A percentile compares a stretch with the other conserved stretches of the same genome.
phyloP scores from a whole-genome alignment of 208 protist species.

The Acanthamoeba lenticulata region DNA sequence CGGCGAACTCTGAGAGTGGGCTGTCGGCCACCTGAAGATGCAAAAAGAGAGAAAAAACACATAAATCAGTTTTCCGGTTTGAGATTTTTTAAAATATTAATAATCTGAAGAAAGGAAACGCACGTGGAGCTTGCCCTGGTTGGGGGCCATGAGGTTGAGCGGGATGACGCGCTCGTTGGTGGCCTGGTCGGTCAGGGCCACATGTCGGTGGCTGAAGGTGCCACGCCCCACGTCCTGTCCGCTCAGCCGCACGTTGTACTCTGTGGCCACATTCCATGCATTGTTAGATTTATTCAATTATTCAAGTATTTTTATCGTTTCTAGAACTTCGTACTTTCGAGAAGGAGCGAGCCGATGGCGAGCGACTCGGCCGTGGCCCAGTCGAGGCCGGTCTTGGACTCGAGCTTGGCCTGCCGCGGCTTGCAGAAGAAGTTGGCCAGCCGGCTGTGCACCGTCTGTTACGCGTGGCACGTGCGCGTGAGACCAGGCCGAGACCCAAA shows the following conservation, averaged over 20 bases:
- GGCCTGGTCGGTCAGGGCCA: slow-evolving; percentile 72
- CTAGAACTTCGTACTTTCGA: neutral
- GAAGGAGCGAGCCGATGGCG: slow-evolving; percentile 82
- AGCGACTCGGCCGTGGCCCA: slow-evolving; percentile 85
- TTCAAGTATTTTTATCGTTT: neutral
- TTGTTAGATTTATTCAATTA: neutral
- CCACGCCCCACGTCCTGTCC: slow-evolving; percentile 82
- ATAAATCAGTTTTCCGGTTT: neutral
- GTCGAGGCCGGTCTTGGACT: slow-evolving; percentile 73
- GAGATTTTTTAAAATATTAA: too few species aligned
- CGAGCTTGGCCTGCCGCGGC: slow-evolving; percentile 71
- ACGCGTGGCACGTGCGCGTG: neutral
- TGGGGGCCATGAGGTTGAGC: slow-evolving; percentile 68
- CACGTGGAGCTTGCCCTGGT: slow-evolving; percentile 65
- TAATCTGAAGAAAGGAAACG: neutral
- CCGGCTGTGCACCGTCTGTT: slow-evolving; percentile 54
- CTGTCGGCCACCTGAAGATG: slow-evolving; percentile 56
- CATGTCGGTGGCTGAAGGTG: slow-evolving; percentile 81
- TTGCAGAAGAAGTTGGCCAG: slow-evolving; percentile 74
- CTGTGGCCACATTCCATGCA: neutral
- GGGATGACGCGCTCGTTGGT: slow-evolving; percentile 64
- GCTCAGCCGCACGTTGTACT: slow-evolving; percentile 78
- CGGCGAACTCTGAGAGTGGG: slow-evolving; percentile 77
- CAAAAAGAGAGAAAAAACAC: neutral
- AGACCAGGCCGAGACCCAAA: neutral